Base-by-base conservation (phyloP, 1,284 basidiomycete species). In the Boletellus deceptivus region DNA sequence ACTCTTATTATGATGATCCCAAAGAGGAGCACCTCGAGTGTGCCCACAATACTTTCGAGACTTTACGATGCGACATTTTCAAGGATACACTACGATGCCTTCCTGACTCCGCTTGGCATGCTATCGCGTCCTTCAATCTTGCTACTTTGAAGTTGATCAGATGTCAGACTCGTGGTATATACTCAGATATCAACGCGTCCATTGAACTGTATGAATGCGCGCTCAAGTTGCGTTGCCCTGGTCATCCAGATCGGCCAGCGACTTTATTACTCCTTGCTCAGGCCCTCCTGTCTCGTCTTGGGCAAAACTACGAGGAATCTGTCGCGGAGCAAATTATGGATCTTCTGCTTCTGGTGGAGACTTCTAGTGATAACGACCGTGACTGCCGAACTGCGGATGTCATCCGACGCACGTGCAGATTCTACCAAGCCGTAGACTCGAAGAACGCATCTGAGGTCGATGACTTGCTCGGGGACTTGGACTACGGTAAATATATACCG, bases 171-270 rank as follows among this genome's bases (percentile, higher is more conserved):
- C 37, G 39, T 13, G 34, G 17, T 25, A 13, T 9, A 9, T 14
- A n/a, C 5, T 10, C 3, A 6, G 33, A 36, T 1, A 37, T 50
- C 20, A 33, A 14, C 1, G 20, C 4, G 2, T 18, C 44, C 17
- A 49, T 51, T 29, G 39, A 14, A 0, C n/a, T n/a, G n/a, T 61
- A 57, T 45, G 31, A n/a, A 20, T 18, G 43, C 17, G 39, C 55
- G 18, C 55, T 57, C 33, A 3, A 36, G 18, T 7, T 52, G 14
- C 49, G 47, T 0, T n/a, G 17, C 6, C 9, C n/a, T 9, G 1
- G 18, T 14, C 52, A 55, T 16, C 43, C 41, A 5, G 56, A 57
- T 37, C 46, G 41, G 9, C 41, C 41, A 2, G 22, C 22, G 6
- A 59, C 45, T 1, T 17, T 51, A 6, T 24, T 59, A 6, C 11